Conservation (phyloP, 2,329 filamentous ascomycete species). For the Scedosporium minutisporum region DNA sequence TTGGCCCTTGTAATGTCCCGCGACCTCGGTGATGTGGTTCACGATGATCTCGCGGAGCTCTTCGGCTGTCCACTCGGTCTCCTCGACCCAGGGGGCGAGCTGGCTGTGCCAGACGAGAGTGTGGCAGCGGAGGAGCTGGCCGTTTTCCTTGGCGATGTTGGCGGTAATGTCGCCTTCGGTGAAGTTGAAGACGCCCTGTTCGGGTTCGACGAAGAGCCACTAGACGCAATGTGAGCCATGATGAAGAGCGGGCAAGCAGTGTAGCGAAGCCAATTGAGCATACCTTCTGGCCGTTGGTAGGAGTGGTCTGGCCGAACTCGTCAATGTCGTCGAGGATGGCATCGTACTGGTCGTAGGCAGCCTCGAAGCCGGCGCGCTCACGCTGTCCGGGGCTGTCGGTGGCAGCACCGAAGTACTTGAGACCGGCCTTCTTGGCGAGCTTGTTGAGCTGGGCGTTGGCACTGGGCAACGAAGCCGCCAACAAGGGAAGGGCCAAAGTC, state of each 20-base stretch:
- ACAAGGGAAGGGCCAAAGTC: constrained; percentile 14
- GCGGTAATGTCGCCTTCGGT: constrained; percentile 44
- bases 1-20: constrained; percentile 46
- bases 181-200: constrained; percentile 49
- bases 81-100: constrained; percentile 21
- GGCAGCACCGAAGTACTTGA: constrained; percentile 52
- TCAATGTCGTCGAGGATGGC: constrained; percentile 39
- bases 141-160: constrained; percentile 29
- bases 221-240: constrained; percentile 5
- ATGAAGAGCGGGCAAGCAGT: background rate
- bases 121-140: constrained; percentile 48
- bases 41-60: constrained; percentile 41
- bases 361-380: constrained; percentile 33
- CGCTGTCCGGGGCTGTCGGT: constrained; percentile 38
- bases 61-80: constrained; percentile 41
- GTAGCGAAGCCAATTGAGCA: background rate
- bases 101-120: constrained; percentile 39
- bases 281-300: constrained; percentile 47
- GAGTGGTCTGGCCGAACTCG: constrained; percentile 54
- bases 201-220: constrained; percentile 52
- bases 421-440: constrained; percentile 41
- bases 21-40: constrained; percentile 50
- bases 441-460: constrained; percentile 30
- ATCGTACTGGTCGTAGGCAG: constrained; percentile 43
- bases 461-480: constrained; percentile 18